Evolutionary conservation across 78 protist species (phyloP).

Genomic region (Dictyostelium capitatum): DNA sequence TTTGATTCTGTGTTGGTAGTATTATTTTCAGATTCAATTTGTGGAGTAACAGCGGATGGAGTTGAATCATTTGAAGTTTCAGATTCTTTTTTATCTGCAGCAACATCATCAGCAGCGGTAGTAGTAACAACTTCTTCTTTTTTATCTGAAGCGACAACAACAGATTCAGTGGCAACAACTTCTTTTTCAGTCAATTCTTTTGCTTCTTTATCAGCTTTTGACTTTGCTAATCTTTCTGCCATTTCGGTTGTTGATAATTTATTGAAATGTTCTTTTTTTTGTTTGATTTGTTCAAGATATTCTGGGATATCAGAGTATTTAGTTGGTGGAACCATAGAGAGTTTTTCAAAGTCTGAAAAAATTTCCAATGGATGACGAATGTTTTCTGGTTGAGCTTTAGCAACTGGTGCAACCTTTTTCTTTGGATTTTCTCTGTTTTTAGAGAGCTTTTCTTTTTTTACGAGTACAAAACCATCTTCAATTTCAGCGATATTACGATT

Average conservation of each 20-base stretch:
- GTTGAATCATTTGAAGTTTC: constrained; percentile 6
- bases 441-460: background rate
- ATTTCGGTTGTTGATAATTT: constrained; percentile 16
- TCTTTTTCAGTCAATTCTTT: background rate
- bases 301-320: constrained; percentile 51
- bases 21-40: constrained; percentile 7
- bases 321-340: constrained; percentile 47
- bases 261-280: constrained; percentile 47
- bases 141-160: too few relatives aligned
- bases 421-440: constrained; percentile 8
- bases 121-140: background rate
- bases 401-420: background rate
- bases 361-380: constrained; percentile 49
- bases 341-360: constrained; percentile 26
- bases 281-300: constrained; percentile 4
- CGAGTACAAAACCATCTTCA: constrained; percentile 28
- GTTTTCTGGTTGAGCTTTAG: constrained; percentile 12
- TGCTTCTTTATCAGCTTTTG: background rate
- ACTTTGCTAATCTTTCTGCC: constrained; percentile 27
- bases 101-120: background rate
- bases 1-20: background rate
- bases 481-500: background rate
- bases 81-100: constrained; percentile 9
- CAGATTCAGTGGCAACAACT: background rate
- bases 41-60: background rate